Evolutionary conservation across 202 grass and related monocot genomes (phyloP).

Genomic region (Elaeis oleifera): DNA sequence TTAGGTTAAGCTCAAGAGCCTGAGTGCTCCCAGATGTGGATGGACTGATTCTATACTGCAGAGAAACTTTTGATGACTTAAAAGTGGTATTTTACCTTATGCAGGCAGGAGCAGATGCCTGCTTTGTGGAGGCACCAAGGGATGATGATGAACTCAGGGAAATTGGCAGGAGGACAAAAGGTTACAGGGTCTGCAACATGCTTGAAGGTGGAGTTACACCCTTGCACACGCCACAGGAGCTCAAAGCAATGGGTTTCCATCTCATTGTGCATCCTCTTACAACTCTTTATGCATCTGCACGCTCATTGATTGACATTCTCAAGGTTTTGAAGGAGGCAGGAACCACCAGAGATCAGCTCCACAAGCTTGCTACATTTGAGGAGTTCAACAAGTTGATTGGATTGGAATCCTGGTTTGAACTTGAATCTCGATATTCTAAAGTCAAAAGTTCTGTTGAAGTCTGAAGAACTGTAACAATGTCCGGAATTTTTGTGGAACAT

Average conservation of each 20-base stretch:
- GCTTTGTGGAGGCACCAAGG: slow-evolving; percentile 45
- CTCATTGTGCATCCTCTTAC: slow-evolving; percentile 34
- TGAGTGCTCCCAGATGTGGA: no score
- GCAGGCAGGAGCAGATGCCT: slow-evolving; percentile 37
- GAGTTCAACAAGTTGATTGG: slow-evolving; percentile 42
- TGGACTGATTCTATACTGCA: no score
- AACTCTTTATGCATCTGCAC: slow-evolving; percentile 32
- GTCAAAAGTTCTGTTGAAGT: not conserved
- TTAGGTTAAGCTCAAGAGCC: no score
- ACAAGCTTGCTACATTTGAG: slow-evolving; percentile 31
- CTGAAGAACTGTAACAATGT: not conserved
- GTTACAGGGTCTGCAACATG: slow-evolving; percentile 39
- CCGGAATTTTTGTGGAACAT: no score
- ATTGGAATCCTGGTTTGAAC: slow-evolving; percentile 27
- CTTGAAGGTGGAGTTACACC: slow-evolving; percentile 43
- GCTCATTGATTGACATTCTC: slow-evolving; percentile 32
- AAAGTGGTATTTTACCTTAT: not conserved
- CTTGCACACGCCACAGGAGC: slow-evolving; percentile 37
- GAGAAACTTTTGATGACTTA: no score
- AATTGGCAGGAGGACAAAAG: slow-evolving; percentile 19
- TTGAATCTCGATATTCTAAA: slow-evolving; percentile 25
- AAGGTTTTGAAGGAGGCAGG: slow-evolving; percentile 24
- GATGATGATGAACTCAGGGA: slow-evolving; percentile 31
- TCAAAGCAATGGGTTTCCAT: slow-evolving; percentile 40
- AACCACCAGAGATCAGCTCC: slow-evolving; percentile 25